These are phyloP conservation scores for Talaromyces sp. DNA, from an alignment of 2,329 filamentous ascomycete species.

Conservation along the genomic window DNA sequence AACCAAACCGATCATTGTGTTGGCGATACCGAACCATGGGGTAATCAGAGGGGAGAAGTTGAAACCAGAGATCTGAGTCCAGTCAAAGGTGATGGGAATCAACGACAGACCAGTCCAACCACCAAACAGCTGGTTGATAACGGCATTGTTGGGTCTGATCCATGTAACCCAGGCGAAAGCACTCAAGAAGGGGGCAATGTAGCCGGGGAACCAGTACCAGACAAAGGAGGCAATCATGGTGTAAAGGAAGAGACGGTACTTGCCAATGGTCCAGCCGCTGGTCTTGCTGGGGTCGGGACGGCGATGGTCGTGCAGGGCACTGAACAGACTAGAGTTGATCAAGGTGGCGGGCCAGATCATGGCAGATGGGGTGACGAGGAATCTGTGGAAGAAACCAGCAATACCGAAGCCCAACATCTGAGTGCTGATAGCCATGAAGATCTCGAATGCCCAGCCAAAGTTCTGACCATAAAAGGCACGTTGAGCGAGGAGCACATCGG, in stretches of 20 bases:
- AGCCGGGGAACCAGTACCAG: constrained; percentile 67
- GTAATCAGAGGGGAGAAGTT: constrained; percentile 64
- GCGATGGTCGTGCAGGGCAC: constrained; percentile 65
- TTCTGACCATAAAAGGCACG: constrained; percentile 66
- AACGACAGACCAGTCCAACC: constrained; percentile 62
- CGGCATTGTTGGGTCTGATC: constrained; percentile 62
- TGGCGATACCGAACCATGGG: constrained; percentile 69
- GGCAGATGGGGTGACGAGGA: constrained; percentile 52
- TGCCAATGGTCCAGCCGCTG: constrained; percentile 60
- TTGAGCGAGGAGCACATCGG: constrained; percentile 68
- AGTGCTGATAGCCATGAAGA: constrained; percentile 62
- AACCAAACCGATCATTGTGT: constrained; percentile 63
- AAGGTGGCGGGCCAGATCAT: constrained; percentile 72
- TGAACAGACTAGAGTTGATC: constrained; percentile 62
- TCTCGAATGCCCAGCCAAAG: constrained; percentile 62
- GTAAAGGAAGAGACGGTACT: constrained; percentile 60
- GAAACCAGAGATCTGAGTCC: constrained; percentile 67
- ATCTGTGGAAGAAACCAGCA: constrained; percentile 62
- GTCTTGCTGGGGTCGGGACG: constrained; percentile 51
- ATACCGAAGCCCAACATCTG: constrained; percentile 67
- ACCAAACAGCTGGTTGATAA: constrained; percentile 70
- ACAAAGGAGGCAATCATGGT: constrained; percentile 55
- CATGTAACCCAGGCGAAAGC: constrained; percentile 68
- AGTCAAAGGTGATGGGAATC: constrained; percentile 70
- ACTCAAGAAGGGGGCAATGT: constrained; percentile 63